These are phyloP conservation scores for Tremella yokohamensis DNA, from an alignment of 768 basidiomycete species.

Conservation along the genomic window DNA sequence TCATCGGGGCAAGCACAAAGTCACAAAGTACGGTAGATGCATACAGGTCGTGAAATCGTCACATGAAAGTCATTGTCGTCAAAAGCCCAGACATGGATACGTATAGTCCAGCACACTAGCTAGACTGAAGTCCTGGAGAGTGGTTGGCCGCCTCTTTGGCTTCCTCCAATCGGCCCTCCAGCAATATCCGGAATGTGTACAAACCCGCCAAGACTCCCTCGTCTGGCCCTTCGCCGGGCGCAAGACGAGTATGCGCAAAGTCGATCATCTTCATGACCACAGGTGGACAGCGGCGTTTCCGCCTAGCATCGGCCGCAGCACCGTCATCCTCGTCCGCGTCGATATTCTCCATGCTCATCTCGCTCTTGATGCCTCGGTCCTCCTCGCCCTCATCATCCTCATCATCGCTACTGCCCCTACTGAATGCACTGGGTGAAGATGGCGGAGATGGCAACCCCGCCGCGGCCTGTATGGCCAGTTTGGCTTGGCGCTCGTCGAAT, in stretches of 20 bases:
- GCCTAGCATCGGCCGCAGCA: constrained; percentile 25
- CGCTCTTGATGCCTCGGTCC: constrained; percentile 12
- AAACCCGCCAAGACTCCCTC: constrained; percentile 71
- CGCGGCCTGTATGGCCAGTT: constrained; percentile 3
- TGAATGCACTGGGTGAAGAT: constrained; percentile 4
- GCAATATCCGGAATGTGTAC: constrained; percentile 61
- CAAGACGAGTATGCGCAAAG: constrained; percentile 79
- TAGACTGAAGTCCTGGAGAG: too few relatives aligned
- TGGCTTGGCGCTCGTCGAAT: constrained; percentile 20
- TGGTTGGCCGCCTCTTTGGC: constrained; percentile 10
- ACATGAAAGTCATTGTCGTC: too few relatives aligned
- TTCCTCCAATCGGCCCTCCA: constrained; percentile 60
- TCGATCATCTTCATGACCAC: constrained; percentile 80
- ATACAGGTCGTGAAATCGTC: too few relatives aligned
- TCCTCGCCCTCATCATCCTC: constrained; percentile 49
- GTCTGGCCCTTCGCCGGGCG: constrained; percentile 71
- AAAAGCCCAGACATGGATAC: too few relatives aligned
- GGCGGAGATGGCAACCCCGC: not conserved
- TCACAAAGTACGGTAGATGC: too few relatives aligned
- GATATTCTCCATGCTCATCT: constrained; percentile 41
- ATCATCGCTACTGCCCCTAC: constrained; percentile 19
- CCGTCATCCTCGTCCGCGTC: constrained; percentile 33
- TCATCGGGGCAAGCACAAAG: too few relatives aligned
- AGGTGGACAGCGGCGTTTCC: constrained; percentile 52
- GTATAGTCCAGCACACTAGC: too few relatives aligned